Conservation (phyloP, 179 eudicot species). For the Vitellaria paradoxa region DNA sequence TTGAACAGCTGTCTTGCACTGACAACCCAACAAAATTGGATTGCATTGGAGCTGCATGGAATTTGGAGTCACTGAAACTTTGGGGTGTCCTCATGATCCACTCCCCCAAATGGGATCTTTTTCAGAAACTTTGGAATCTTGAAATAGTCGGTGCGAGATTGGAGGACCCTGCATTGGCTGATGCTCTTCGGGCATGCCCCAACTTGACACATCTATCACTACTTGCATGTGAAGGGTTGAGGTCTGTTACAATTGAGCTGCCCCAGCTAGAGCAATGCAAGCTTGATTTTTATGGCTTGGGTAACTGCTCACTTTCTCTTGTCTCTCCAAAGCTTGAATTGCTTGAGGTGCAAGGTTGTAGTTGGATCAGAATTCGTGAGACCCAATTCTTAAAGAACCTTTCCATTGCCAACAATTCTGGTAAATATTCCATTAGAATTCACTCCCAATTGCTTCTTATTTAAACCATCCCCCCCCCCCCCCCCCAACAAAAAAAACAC, state of each 20-base stretch:
- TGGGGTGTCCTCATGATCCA: conserved; percentile 88
- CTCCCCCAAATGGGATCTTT: conserved; percentile 73
- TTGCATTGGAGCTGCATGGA: conserved; percentile 53
- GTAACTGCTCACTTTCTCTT: conserved; percentile 49
- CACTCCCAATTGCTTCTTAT: not conserved
- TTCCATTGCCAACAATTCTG: conserved; percentile 69
- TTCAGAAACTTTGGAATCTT: conserved; percentile 60
- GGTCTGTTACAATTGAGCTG: conserved; percentile 44
- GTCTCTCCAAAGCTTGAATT: conserved; percentile 53
- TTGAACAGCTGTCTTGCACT: conserved; percentile 28
- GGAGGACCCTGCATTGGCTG: conserved; percentile 58
- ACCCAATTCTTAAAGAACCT: conserved; percentile 59
- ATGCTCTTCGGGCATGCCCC: conserved; percentile 65
- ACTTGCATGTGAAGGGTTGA: conserved; percentile 83
- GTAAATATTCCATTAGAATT: conserved; percentile 29
- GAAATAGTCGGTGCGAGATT: conserved; percentile 79
- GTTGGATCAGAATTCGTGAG: conserved; percentile 63
- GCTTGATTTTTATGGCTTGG: conserved; percentile 72
- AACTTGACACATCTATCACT: conserved; percentile 60
- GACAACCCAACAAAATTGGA: conserved; percentile 58
- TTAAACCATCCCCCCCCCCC: too few species aligned
- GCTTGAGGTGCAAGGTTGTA: conserved; percentile 86
- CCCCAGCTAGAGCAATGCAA: conserved; percentile 66
- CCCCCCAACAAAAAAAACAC: too few species aligned
- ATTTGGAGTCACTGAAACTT: conserved; percentile 67